Evolutionary conservation across 768 basidiomycete species (phyloP).

Genomic region (Lyophyllum semitale): DNA sequence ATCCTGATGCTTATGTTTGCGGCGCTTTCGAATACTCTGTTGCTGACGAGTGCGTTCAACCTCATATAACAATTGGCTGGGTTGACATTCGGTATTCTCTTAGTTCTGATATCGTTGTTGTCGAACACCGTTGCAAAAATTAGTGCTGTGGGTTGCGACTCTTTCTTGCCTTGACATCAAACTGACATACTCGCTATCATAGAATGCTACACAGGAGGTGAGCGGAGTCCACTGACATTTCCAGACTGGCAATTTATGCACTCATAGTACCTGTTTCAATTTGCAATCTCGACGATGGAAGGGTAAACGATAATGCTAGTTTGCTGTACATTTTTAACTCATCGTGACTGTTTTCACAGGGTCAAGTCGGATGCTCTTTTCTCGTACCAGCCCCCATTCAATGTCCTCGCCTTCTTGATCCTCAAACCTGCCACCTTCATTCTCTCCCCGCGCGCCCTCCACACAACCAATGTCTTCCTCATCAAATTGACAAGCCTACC

Average conservation of each 20-base stretch:
- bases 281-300: constrained; percentile 84
- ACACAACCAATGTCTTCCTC: constrained; percentile 81
- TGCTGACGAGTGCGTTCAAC: constrained; percentile 69
- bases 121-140: constrained; percentile 90
- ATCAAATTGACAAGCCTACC: constrained; percentile 87
- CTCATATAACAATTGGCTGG: background rate
- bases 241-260: constrained; percentile 36
- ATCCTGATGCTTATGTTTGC: constrained; percentile 81
- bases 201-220: constrained; percentile 54
- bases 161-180: background rate
- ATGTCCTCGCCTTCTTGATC: constrained; percentile 76
- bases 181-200: background rate
- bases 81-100: background rate
- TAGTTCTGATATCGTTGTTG: constrained; percentile 84
- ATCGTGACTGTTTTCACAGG: constrained; percentile 35
- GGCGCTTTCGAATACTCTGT: constrained; percentile 74
- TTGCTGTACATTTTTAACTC: background rate
- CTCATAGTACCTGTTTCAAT: constrained; percentile 82
- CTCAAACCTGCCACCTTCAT: constrained; percentile 80
- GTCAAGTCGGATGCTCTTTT: constrained; percentile 90
- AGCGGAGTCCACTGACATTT: background rate
- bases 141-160: constrained; percentile 47
- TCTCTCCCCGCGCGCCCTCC: constrained; percentile 75
- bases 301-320: constrained; percentile 48
- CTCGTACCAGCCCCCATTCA: constrained; percentile 92